Evolutionary conservation across 2,329 filamentous ascomycete genomes (phyloP).

Genomic region (Ceratocystis ficicola): DNA sequence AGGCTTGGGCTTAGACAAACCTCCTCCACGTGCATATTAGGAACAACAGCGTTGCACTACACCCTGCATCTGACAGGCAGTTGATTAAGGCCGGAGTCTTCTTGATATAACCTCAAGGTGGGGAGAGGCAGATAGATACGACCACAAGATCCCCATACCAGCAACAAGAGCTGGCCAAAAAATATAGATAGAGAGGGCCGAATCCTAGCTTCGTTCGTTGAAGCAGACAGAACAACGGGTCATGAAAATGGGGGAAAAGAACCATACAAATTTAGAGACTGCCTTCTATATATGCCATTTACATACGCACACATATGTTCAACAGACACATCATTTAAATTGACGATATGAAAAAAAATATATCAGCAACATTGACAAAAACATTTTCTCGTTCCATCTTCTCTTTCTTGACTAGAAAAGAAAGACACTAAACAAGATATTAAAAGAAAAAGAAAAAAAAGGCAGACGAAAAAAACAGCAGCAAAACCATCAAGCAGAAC

Average conservation of each 20-base stretch:
- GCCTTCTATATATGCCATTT: neutral
- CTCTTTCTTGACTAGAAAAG: neutral
- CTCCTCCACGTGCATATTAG: neutral
- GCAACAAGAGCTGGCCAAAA: too few relatives aligned
- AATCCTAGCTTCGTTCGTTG: too few relatives aligned
- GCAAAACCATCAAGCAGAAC: slow-evolving; percentile 11
- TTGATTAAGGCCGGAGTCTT: too few relatives aligned
- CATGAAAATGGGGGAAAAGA: neutral
- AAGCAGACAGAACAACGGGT: too few relatives aligned
- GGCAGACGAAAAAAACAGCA: slow-evolving; percentile 12
- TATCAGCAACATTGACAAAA: neutral
- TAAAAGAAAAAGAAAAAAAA: slow-evolving; percentile 5
- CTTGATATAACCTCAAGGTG: too few relatives aligned
- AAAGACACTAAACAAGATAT: slow-evolving; percentile 6
- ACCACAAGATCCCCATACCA: too few relatives aligned
- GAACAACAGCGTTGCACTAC: neutral
- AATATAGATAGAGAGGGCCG: too few relatives aligned
- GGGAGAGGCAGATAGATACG: too few relatives aligned
- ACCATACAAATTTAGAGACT: neutral
- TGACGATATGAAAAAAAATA: neutral
- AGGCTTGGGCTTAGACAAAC: neutral
- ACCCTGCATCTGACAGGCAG: too few relatives aligned
- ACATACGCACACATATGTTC: neutral
- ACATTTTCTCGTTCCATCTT: slow-evolving; percentile 7
- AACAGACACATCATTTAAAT: neutral